phyloP scores from a whole-genome alignment of 495 filamentous ascomycete species.

The Xylaria nigripes region DNA sequence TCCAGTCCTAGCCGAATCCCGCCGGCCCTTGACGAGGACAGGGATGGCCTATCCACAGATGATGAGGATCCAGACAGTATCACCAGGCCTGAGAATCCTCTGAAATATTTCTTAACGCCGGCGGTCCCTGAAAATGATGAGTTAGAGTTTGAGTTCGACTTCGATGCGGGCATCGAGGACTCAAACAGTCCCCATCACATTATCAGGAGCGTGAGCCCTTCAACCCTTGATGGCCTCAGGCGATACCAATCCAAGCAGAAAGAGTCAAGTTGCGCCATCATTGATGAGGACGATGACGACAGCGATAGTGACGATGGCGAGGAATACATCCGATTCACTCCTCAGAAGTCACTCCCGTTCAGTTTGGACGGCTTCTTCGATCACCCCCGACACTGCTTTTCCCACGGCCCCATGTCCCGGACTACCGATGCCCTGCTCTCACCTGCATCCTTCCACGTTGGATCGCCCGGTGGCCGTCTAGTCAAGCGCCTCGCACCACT shows the following conservation, averaged over 20 bases:
- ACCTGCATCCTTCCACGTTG: slow-evolving; percentile 22
- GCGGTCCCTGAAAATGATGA: slow-evolving; percentile 27
- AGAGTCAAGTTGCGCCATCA: slow-evolving; percentile 27
- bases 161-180: slow-evolving; percentile 46
- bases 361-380: slow-evolving; percentile 24
- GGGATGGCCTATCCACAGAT: slow-evolving; percentile 29
- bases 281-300: slow-evolving; percentile 27
- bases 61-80: slow-evolving; percentile 32
- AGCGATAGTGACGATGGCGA: slow-evolving; percentile 30
- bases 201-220: slow-evolving; percentile 41
- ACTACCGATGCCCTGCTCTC: slow-evolving; percentile 23
- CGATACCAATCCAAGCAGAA: slow-evolving; percentile 28
- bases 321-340: slow-evolving; percentile 34
- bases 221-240: slow-evolving; percentile 38
- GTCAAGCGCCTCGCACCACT: slow-evolving; percentile 19
- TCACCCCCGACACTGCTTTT: slow-evolving; percentile 16
- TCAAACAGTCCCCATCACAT: slow-evolving; percentile 31
- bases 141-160: slow-evolving; percentile 37
- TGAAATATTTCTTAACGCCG: slow-evolving; percentile 45
- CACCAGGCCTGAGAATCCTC: slow-evolving; percentile 36
- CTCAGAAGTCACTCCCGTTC: slow-evolving; percentile 23
- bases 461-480: slow-evolving; percentile 16
- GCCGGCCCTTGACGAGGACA: slow-evolving; percentile 30
- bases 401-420: slow-evolving; percentile 15
- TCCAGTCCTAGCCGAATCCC: slow-evolving; percentile 28